These are phyloP conservation scores for Borovskyia barvae DNA, from an alignment of 208 protist species.

Conservation along the genomic window DNA sequence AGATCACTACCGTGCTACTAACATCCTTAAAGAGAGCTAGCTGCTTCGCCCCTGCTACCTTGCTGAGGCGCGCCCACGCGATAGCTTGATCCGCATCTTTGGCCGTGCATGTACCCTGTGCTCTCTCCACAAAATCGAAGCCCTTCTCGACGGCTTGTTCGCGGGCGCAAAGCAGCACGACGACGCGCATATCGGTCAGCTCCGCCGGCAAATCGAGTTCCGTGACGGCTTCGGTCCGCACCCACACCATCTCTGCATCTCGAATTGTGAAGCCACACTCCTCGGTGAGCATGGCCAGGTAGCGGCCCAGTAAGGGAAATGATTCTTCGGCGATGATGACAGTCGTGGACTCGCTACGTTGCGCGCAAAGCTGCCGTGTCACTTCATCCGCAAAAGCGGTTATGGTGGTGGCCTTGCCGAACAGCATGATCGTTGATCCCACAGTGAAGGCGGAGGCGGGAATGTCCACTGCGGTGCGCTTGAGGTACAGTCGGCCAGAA, in stretches of 20 bases:
- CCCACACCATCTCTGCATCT: conserved; percentile 72
- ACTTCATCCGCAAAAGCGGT: conserved; percentile 79
- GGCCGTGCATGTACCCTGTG: conserved; percentile 46
- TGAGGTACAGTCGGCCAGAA: conserved; percentile 58
- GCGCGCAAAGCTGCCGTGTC: conserved; percentile 73
- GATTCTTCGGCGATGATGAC: conserved; percentile 60
- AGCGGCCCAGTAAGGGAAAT: conserved; percentile 55
- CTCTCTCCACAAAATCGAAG: conserved; percentile 62
- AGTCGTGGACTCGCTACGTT: conserved; percentile 58
- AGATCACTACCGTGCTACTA: conserved; percentile 70
- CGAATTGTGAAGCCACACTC: conserved; percentile 75
- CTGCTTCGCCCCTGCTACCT: conserved; percentile 33
- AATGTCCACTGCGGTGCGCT: conserved; percentile 46
- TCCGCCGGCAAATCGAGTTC: conserved; percentile 45
- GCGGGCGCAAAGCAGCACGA: conserved; percentile 44
- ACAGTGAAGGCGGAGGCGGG: conserved; percentile 55
- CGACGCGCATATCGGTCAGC: conserved; percentile 44
- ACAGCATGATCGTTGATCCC: conserved; percentile 57
- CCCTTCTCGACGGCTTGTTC: conserved; percentile 55
- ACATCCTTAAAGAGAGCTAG: conserved; percentile 66
- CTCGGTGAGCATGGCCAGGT: conserved; percentile 72
- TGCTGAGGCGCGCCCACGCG: conserved; percentile 41
- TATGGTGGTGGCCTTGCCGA: conserved; percentile 60
- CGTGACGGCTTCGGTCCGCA: conserved; percentile 25
- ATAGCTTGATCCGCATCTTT: conserved; percentile 44